phyloP scores from a whole-genome alignment of 2,329 filamentous ascomycete species.

The Paecilomyces fulvus region DNA sequence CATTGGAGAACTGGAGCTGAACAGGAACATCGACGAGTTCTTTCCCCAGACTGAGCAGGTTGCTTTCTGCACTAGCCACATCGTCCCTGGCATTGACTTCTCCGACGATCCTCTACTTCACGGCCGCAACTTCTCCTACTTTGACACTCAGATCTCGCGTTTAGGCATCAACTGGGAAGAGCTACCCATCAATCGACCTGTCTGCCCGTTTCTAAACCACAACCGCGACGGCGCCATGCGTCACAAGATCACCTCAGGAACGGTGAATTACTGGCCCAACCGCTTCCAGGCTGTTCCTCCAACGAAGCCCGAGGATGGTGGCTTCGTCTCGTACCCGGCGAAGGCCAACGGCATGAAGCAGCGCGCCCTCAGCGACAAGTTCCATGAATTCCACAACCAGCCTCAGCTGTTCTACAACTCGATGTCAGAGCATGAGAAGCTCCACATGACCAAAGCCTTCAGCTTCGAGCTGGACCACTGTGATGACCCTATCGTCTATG shows the following conservation, averaged over 20 bases:
- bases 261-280: conserved; percentile 74
- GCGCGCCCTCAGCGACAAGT: conserved; percentile 59
- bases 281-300: conserved; percentile 57
- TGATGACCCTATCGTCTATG: conserved; percentile 68
- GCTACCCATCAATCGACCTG: conserved; percentile 60
- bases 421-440: conserved; percentile 56
- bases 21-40: conserved; percentile 71
- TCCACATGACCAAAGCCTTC: conserved; percentile 53
- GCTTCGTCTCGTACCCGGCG: conserved; percentile 59
- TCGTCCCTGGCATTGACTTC: conserved; percentile 70
- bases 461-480: conserved; percentile 73
- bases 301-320: conserved; percentile 53
- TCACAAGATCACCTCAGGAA: conserved; percentile 65
- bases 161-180: conserved; percentile 63
- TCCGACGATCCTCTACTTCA: conserved; percentile 68
- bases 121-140: conserved; percentile 59
- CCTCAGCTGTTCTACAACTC: conserved; percentile 81
- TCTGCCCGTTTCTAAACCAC: conserved; percentile 63
- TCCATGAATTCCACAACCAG: conserved; percentile 68
- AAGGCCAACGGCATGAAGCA: conserved; percentile 63
- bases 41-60: conserved; percentile 77
- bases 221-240: conserved; percentile 65
- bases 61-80: conserved; percentile 71
- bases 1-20: conserved; percentile 71
- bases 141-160: conserved; percentile 50